Evolutionary conservation across 1,284 basidiomycete species (phyloP).

Genomic region (Leccinum fallax): DNA sequence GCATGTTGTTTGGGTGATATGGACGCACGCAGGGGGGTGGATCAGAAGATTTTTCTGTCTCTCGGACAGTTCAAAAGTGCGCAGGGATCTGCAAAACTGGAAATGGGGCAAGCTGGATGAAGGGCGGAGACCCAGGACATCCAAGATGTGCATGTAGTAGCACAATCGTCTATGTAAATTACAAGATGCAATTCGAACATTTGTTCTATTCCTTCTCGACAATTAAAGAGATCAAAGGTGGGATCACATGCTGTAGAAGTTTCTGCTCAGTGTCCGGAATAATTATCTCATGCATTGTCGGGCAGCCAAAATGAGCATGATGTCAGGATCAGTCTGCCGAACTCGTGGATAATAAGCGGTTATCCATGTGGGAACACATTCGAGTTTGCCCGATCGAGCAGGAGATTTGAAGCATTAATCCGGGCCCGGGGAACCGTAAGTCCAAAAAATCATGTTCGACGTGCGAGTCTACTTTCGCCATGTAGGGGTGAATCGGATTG

Average conservation of each 20-base stretch:
- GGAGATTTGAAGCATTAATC: not conserved
- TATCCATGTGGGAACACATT: too few relatives aligned
- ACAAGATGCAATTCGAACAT: not conserved
- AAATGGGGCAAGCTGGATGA: not conserved
- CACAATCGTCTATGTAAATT: not conserved
- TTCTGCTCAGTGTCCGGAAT: too few relatives aligned
- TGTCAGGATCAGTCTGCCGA: too few relatives aligned
- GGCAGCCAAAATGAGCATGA: too few relatives aligned
- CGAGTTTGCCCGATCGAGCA: not conserved
- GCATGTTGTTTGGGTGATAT: conserved; percentile 69
- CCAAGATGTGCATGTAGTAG: not conserved
- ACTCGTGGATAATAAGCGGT: too few relatives aligned
- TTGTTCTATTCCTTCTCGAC: not conserved
- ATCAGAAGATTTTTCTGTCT: not conserved
- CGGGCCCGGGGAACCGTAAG: too few relatives aligned
- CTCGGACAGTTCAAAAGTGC: not conserved
- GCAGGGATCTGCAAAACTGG: not conserved
- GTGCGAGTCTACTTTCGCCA: not conserved
- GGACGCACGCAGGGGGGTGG: not conserved
- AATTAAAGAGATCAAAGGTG: not conserved
- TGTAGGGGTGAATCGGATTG: not conserved
- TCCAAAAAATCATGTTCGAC: not conserved
- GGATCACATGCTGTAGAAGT: not conserved
- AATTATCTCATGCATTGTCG: too few relatives aligned
- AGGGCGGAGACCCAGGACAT: not conserved